These are phyloP conservation scores for Saturnispora serradocipensis DNA, from an alignment of 805 yeast genomes.

Conservation along the genomic window DNA sequence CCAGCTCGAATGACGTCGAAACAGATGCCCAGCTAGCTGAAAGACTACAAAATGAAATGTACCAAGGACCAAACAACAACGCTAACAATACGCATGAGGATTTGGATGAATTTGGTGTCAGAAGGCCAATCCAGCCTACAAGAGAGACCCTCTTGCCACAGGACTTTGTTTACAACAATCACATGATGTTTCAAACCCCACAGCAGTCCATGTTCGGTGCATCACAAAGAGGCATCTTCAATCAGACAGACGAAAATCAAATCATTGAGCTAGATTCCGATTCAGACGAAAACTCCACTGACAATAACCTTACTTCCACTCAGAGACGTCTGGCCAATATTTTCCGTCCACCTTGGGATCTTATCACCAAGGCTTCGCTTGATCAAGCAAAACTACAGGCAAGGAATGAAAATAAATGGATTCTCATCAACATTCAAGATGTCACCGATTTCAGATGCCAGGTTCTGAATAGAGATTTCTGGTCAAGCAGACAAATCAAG, in stretches of 20 bases:
- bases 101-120: constrained; percentile 37
- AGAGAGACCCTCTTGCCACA: constrained; percentile 51
- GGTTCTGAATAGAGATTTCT: constrained; percentile 82
- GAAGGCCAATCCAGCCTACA: constrained; percentile 70
- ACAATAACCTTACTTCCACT: constrained; percentile 30
- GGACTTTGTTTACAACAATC: constrained; percentile 14
- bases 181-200: constrained; percentile 9
- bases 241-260: constrained; percentile 40
- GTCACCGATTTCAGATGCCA: constrained; percentile 80
- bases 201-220: constrained; percentile 40
- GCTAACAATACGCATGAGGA: not conserved
- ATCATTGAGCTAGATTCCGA: constrained; percentile 28
- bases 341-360: constrained; percentile 90
- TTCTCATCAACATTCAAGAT: constrained; percentile 83
- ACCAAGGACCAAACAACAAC: constrained; percentile 27
- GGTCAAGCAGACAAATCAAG: constrained; percentile 67
- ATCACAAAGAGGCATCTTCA: constrained; percentile 46
- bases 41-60: constrained; percentile 55
- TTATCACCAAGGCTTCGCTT: constrained; percentile 59
- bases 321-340: constrained; percentile 69
- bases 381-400: constrained; percentile 69
- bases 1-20: constrained; percentile 7
- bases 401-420: constrained; percentile 60
- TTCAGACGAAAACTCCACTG: constrained; percentile 30
- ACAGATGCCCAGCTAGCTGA: constrained; percentile 47